Base-by-base conservation (phyloP, 352 stramenopile species). In the Phytophthora litchii region DNA sequence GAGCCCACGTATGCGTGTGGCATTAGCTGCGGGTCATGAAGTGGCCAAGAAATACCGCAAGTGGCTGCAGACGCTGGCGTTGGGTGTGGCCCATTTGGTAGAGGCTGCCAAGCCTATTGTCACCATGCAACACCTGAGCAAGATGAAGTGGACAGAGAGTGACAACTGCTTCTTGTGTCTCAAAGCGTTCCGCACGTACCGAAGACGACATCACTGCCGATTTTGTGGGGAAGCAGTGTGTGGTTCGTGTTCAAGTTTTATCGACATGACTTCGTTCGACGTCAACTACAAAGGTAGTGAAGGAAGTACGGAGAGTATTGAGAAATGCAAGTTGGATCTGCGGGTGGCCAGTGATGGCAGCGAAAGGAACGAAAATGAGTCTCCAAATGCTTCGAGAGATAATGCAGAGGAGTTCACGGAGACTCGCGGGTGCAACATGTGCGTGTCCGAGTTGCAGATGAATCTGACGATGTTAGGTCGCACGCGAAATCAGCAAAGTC, bases 191-290 rank as follows among this genome's bases (percentile, higher is more conserved):
- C 74, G 77, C 38, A 75, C 79, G 10, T 86, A 67, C 54, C 74
- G 80, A 1, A 67, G 67, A 43, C 79, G 76, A 41, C 76, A 91
- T 54, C 79, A 89, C 65, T 91, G 82, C 43, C 82, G 82, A 0
- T 77, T 91, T 40, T 91, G 82, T 47, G 82, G 79, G 13, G 77
- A 88, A 49, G 72, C 74, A 4, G 74, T 91, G 12, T 91, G 79
- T 42, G 72, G 65, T 31, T 74, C 72, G n/a, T 91, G 82, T 59
- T 91, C 78, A 8, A 72, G 70, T 16, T 84, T 83, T 16, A 65
- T 89, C 20, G 69, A 81, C 36, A 61, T 78, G 60, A 36, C 58
- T 3, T 55, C 46, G 8, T 70, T 80, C 12, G 60, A 76, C 27
- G 61, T 73, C 25, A 70, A 60, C 9, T 69, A 72, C 20, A 54